Evolutionary conservation across 306 rosid genomes (phyloP).

Genomic region (Dryas alaskensis): DNA sequence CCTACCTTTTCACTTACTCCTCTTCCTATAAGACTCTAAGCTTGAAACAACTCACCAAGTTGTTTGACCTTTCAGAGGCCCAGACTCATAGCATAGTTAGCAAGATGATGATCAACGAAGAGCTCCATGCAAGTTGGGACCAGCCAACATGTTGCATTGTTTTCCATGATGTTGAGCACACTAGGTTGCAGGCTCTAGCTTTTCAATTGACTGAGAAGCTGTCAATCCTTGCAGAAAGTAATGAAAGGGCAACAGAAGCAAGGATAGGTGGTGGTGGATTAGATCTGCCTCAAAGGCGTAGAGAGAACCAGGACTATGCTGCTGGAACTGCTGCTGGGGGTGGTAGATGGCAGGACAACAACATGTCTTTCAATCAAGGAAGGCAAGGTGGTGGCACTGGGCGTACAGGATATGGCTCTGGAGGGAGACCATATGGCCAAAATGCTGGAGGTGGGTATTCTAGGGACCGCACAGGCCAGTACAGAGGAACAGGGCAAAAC

Average conservation of each 20-base stretch:
- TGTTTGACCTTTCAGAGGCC: slow-evolving; percentile 70
- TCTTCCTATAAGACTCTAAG: slow-evolving; percentile 78
- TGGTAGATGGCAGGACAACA: slow-evolving; percentile 79
- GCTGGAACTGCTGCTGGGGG: slow-evolving; percentile 42
- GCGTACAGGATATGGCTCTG: slow-evolving; percentile 49
- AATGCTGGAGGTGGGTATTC: slow-evolving; percentile 33
- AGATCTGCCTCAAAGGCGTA: slow-evolving; percentile 75
- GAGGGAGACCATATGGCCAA: slow-evolving; percentile 42
- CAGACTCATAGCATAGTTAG: slow-evolving; percentile 68
- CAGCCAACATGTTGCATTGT: slow-evolving; percentile 43
- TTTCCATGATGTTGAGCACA: slow-evolving; percentile 47
- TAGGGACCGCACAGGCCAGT: slow-evolving; percentile 24
- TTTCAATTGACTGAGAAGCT: slow-evolving; percentile 85
- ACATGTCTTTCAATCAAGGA: slow-evolving; percentile 47
- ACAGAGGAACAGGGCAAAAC: slow-evolving; percentile 49
- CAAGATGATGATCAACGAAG: slow-evolving; percentile 93
- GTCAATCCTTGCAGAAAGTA: slow-evolving; percentile 77
- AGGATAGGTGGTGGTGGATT: slow-evolving; percentile 85
- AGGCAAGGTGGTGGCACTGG: slow-evolving; percentile 64
- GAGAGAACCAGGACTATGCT: slow-evolving; percentile 82
- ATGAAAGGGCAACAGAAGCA: slow-evolving; percentile 88
- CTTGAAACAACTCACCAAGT: slow-evolving; percentile 59
- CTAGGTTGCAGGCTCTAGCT: slow-evolving; percentile 71
- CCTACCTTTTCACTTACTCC: slow-evolving; percentile 81
- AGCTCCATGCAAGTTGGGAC: slow-evolving; percentile 68